Evolutionary conservation across 805 yeast genomes (phyloP).

Genomic region (Lachancea nothofagi): DNA sequence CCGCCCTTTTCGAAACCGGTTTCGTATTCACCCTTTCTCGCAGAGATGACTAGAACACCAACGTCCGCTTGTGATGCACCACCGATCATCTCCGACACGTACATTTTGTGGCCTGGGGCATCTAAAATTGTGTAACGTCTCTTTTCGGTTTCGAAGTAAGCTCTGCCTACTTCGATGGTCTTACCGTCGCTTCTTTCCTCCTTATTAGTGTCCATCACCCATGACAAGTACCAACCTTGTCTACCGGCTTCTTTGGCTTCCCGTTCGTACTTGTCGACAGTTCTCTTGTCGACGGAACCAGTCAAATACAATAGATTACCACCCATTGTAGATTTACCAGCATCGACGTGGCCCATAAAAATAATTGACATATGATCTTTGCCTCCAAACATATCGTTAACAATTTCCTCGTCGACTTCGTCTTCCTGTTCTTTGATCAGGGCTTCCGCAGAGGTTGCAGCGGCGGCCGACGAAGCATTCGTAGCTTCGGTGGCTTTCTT

Average conservation of each 20-base stretch:
- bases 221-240: constrained; percentile 98
- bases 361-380: constrained; percentile 95
- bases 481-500: constrained; percentile 23
- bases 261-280: constrained; percentile 94
- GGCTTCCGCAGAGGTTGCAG: constrained; percentile 41
- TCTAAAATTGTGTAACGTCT: constrained; percentile 97
- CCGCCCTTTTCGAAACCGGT: constrained; percentile 99
- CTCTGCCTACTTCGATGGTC: constrained; percentile 98
- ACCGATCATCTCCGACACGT: constrained; percentile 98
- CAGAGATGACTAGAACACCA: constrained; percentile 93
- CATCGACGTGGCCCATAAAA: constrained; percentile 99
- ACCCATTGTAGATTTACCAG: constrained; percentile 99
- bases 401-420: constrained; percentile 77
- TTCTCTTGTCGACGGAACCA: constrained; percentile 97
- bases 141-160: constrained; percentile 95
- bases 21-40: constrained; percentile 99
- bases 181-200: constrained; percentile 99
- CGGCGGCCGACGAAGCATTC: constrained; percentile 20
- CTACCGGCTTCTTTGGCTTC: constrained; percentile 99
- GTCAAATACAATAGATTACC: constrained; percentile 91
- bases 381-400: constrained; percentile 91
- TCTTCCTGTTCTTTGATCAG: constrained; percentile 69
- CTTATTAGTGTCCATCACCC: constrained; percentile 99
- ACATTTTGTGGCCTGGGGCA: constrained; percentile 99
- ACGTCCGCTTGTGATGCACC: constrained; percentile 99